phyloP scores from a whole-genome alignment of 345 rosid species.

The Turritis glabra region DNA sequence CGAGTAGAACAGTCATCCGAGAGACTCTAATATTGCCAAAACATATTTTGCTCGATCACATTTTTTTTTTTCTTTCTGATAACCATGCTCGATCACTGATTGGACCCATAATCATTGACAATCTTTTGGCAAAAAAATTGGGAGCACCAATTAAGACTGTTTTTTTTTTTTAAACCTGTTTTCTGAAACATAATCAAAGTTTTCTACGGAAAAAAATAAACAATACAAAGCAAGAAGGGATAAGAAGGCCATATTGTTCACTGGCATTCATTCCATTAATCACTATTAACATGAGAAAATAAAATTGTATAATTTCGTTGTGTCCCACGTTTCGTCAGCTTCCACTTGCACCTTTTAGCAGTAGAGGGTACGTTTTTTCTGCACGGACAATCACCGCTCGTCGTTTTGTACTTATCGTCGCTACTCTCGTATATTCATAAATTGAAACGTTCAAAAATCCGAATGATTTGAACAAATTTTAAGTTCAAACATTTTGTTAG shows the following conservation, averaged over 20 bases:
- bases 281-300: conserved; percentile 12
- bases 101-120: too few species aligned
- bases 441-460: neutral
- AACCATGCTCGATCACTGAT: too few species aligned
- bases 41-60: too few species aligned
- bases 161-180: too few species aligned
- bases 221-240: conserved; percentile 2
- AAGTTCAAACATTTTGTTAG: neutral
- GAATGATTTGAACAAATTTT: neutral
- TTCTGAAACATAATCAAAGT: too few species aligned
- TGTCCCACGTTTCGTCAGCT: conserved; percentile 38
- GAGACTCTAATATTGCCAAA: too few species aligned
- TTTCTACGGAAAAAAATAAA: neutral
- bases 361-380: conserved; percentile 12
- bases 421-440: neutral
- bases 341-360: conserved; percentile 20
- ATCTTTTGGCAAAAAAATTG: too few species aligned
- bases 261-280: conserved; percentile 5
- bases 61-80: too few species aligned
- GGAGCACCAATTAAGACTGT: too few species aligned
- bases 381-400: conserved; percentile 28
- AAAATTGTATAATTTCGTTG: neutral
- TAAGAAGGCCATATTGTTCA: conserved; percentile 16
- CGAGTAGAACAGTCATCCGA: too few species aligned
- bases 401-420: neutral